Percentiles rank a stretch among this genome's conserved stretches.
Evolutionary conservation across 768 basidiomycete genomes (phyloP).

Genomic region (Rickenella mellea): DNA sequence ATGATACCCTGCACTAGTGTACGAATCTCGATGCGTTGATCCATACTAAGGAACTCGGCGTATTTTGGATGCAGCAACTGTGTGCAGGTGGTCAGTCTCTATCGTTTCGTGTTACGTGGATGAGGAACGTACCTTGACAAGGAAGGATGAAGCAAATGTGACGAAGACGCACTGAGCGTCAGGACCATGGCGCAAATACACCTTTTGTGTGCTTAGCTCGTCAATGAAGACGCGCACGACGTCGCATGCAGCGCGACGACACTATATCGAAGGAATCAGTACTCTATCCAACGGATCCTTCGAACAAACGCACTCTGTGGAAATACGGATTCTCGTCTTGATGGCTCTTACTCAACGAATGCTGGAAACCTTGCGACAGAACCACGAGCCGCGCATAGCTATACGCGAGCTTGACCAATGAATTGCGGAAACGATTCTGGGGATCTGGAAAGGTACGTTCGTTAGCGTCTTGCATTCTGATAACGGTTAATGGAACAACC

Average conservation of each 20-base stretch:
- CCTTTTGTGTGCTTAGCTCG: conserved; percentile 41
- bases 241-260: conserved; percentile 55
- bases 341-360: conserved; percentile 49
- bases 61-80: conserved; percentile 77
- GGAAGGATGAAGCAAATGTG: conserved; percentile 74
- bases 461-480: not conserved
- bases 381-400: conserved; percentile 63
- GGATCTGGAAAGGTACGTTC: no score
- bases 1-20: conserved; percentile 55
- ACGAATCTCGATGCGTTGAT: conserved; percentile 55
- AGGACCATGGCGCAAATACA: conserved; percentile 62
- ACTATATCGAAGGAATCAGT: conserved; percentile 28
- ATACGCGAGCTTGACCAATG: conserved; percentile 50
- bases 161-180: conserved; percentile 74
- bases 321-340: conserved; percentile 59
- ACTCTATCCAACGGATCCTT: conserved; percentile 2
- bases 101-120: not conserved
- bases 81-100: not conserved
- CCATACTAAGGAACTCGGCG: conserved; percentile 43
- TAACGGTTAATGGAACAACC: conserved; percentile 5
- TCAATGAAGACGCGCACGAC: conserved; percentile 54
- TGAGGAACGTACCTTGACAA: conserved; percentile 52
- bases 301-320: conserved; percentile 39
- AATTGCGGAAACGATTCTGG: conserved; percentile 50
- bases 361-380: conserved; percentile 70